Evolutionary conservation across 768 basidiomycete species (phyloP).

Genomic region (Boletus rubroflammeus): DNA sequence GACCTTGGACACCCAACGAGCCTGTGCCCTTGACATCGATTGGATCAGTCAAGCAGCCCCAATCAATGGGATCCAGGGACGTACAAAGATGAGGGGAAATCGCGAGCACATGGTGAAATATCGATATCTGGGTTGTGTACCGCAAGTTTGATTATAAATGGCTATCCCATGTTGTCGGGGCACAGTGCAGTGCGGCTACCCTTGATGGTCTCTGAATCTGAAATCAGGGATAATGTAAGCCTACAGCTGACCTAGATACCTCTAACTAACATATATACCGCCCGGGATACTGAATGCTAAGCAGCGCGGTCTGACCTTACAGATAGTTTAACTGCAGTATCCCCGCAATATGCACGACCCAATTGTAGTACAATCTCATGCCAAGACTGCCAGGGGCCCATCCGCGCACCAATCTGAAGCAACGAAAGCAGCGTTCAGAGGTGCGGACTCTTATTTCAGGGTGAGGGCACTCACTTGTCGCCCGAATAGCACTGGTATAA

Average conservation of each 20-base stretch:
- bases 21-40: conserved; percentile 17
- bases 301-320: too few relatives aligned
- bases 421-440: conserved; percentile 28
- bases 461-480: too few relatives aligned
- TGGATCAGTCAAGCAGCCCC: neutral
- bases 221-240: neutral
- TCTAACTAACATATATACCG: too few relatives aligned
- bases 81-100: conserved; percentile 12
- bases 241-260: too few relatives aligned
- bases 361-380: too few relatives aligned
- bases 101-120: conserved; percentile 1
- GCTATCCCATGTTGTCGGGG: neutral
- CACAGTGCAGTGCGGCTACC: neutral
- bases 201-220: too few relatives aligned
- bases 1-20: conserved; percentile 17
- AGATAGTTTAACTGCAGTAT: neutral
- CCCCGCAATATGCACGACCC: neutral
- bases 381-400: too few relatives aligned
- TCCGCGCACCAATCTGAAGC: conserved; percentile 31
- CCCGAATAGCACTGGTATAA: too few relatives aligned
- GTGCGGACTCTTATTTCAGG: too few relatives aligned
- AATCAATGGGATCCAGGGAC: neutral
- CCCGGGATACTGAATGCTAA: too few relatives aligned
- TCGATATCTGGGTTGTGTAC: neutral
- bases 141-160: neutral